These are phyloP conservation scores for Eleusine coracana DNA, from an alignment of 176 grass and related monocot genomes.

Conservation along the genomic window DNA sequence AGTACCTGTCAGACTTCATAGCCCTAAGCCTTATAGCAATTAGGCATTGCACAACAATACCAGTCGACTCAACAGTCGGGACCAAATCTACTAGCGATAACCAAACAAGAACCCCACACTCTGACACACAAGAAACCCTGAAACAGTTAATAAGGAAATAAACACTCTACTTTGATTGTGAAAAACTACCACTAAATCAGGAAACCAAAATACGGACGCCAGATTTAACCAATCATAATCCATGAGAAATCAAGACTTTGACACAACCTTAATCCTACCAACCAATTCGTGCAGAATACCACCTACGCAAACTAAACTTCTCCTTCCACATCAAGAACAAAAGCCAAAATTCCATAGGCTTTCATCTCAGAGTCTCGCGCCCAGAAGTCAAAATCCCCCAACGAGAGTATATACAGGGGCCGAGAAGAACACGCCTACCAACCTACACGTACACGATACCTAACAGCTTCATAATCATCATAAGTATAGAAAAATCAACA, in stretches of 20 bases:
- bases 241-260: neutral
- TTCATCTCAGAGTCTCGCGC: neutral
- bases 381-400: neutral
- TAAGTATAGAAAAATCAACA: neutral
- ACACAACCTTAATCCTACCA: neutral
- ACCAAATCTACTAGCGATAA: neutral
- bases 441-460: neutral
- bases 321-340: neutral
- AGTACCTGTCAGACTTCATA: neutral
- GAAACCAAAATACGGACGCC: neutral
- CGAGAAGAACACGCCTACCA: constrained; percentile 2
- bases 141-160: constrained; percentile 5
- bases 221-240: constrained; percentile 9
- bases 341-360: neutral
- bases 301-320: neutral
- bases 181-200: neutral
- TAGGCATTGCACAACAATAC: neutral
- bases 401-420: neutral
- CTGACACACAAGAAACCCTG: neutral
- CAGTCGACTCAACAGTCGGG: neutral
- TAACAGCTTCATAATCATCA: neutral
- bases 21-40: neutral
- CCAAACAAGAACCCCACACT: neutral
- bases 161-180: neutral
- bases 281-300: neutral